phyloP scores from a whole-genome alignment of 148 eudicot genomes.

The Silene latifolia region DNA sequence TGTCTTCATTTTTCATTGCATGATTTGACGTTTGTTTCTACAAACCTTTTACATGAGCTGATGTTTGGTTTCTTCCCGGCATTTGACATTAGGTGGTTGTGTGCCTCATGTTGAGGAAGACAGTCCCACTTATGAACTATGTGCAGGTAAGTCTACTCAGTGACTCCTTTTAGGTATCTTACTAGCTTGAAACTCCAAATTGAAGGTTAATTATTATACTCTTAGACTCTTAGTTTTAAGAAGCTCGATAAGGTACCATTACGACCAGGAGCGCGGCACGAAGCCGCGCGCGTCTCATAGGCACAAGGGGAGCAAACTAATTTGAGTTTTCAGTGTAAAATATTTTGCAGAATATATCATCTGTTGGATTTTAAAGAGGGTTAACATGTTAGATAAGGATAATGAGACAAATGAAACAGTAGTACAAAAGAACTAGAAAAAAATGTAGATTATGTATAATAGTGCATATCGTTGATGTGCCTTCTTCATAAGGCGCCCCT shows the following conservation, averaged over 20 bases:
- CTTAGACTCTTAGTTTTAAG: neutral
- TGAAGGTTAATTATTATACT: neutral
- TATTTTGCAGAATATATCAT: neutral
- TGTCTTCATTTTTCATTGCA: neutral
- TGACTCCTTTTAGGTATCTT: constrained; percentile 3
- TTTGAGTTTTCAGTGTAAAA: neutral
- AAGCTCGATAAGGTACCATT: neutral
- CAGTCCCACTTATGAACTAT: constrained; percentile 83
- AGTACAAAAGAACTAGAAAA: neutral
- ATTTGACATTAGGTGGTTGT: constrained; percentile 61
- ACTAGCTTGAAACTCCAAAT: neutral
- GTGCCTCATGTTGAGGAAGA: constrained; percentile 94
- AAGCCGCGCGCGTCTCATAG: neutral
- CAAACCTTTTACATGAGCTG: constrained; percentile 14
- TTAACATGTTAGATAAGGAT: neutral
- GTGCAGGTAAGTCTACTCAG: constrained; percentile 62
- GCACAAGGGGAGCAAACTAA: neutral
- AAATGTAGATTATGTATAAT: neutral
- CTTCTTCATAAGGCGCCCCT: neutral
- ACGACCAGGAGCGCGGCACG: neutral
- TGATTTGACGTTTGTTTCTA: neutral
- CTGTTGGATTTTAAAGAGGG: neutral
- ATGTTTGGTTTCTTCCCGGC: constrained; percentile 5
- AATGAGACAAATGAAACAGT: neutral
- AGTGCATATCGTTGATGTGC: neutral